These are phyloP conservation scores for Curvularia verruculosa DNA, from an alignment of 2,329 filamentous ascomycete species.

Conservation along the genomic window DNA sequence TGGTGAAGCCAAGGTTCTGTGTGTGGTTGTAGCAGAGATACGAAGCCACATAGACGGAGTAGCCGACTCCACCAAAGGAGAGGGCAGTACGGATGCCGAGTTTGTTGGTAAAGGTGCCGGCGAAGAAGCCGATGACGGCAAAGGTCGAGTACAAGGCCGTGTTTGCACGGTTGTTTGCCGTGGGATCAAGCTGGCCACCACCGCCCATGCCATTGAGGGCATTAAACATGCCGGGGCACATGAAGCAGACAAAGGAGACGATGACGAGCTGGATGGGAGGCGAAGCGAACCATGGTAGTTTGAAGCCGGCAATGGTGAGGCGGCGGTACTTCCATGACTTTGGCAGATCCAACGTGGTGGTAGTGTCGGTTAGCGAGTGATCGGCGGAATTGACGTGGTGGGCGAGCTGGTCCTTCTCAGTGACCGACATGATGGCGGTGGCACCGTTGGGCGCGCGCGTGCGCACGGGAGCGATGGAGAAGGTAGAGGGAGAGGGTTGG, in stretches of 20 bases:
- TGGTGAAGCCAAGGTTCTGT: constrained; percentile 70
- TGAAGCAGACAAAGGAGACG: constrained; percentile 60
- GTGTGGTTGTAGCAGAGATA: constrained; percentile 75
- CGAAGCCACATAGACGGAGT: constrained; percentile 74
- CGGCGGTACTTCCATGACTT: constrained; percentile 57
- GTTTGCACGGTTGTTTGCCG: constrained; percentile 69
- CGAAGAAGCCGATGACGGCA: constrained; percentile 68
- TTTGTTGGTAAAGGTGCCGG: constrained; percentile 76
- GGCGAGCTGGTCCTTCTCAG: constrained; percentile 29
- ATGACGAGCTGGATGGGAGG: constrained; percentile 57
- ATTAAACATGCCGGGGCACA: constrained; percentile 63
- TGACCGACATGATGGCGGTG: constrained; percentile 33
- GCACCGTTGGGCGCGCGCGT: constrained; percentile 1
- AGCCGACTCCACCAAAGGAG: constrained; percentile 75
- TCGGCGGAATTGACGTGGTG: constrained; percentile 40
- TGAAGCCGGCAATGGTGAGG: constrained; percentile 50
- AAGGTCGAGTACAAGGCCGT: constrained; percentile 76
- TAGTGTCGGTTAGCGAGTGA: constrained; percentile 41
- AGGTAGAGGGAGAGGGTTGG: background rate
- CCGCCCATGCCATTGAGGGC: constrained; percentile 59
- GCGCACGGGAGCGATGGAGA: background rate
- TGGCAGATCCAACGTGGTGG: constrained; percentile 45
- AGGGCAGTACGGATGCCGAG: constrained; percentile 73
- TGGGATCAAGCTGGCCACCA: constrained; percentile 55
- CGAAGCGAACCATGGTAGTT: constrained; percentile 57